These are phyloP conservation scores for Candida andamanensis DNA, from an alignment of 805 yeast genomes.

Conservation along the genomic window DNA sequence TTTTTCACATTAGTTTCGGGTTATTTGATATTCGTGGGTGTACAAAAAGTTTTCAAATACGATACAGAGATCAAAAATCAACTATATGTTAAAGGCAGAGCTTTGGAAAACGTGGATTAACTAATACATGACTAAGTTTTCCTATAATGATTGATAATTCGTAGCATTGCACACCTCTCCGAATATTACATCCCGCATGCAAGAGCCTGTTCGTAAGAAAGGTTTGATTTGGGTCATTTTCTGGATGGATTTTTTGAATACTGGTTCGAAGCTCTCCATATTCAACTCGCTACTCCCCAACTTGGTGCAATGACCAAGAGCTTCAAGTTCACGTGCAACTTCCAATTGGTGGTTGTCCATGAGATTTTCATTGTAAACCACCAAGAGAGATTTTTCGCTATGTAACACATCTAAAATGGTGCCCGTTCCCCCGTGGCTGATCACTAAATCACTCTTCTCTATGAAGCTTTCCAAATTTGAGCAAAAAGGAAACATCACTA, in stretches of 20 bases:
- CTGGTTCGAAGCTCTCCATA: background rate
- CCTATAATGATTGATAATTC: no score
- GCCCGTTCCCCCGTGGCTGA: conserved; percentile 92
- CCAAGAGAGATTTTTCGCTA: conserved; percentile 50
- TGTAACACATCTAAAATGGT: conserved; percentile 78
- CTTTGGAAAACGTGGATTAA: conserved; percentile 49
- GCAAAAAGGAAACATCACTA: conserved; percentile 26
- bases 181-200: no score
- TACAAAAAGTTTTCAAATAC: no score
- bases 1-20: no score
- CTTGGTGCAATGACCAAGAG: conserved; percentile 10
- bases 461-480: conserved; percentile 34
- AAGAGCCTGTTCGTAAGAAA: no score
- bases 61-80: conserved; percentile 52
- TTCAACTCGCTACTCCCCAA: conserved; percentile 1
- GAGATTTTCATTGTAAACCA: conserved; percentile 64
- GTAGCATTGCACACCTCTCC: no score
- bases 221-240: no score
- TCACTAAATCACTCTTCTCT: conserved; percentile 48
- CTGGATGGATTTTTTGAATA: no score
- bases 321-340: conserved; percentile 42
- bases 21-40: no score
- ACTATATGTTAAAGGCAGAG: conserved; percentile 52
- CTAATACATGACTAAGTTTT: no score
- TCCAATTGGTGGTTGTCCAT: conserved; percentile 87